Base-by-base conservation (phyloP, 305 asterid genomes). In the Lippia alba region DNA sequence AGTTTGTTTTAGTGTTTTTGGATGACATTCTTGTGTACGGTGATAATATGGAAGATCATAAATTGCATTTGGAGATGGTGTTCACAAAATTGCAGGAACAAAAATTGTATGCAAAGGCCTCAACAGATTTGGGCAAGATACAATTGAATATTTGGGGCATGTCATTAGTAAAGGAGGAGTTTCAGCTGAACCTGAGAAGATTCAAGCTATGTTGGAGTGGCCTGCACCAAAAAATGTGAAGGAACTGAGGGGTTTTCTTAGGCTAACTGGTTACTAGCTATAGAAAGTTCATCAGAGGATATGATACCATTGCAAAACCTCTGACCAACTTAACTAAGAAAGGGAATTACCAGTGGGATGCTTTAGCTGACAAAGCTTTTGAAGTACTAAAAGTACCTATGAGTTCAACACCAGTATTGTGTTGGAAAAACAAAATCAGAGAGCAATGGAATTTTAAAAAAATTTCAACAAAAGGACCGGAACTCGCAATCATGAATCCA, bases 151-250 rank as follows among this genome's bases (percentile, higher is more conserved):
- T 12, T 12, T 51, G 0, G 58, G 58, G 0, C 58, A 53, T 7
- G 18, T 34, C 32, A 53, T 18, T 4, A 15, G 30, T 53, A 4
- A 12, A 1, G 12, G 6, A 20, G 34, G 36, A 2, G 60, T 55
- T 0, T 0, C 17, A 18, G 30, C n/a, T 19, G 60, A 18, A 2
- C 16, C 54, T 0, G 1, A 6, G 0, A 67, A 67, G 3, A 54
- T 67, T 0, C 6, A 40, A 34, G 20, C 49, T 0, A 34, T 67
- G 41, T 9, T 32, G n/a, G 56, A 40, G 1, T 67, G 72, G 72
- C 64, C 56, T 0, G 1, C 0, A 0, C 64, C 64, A 1, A 18
- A 20, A 6, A 18, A 0, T 1, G 60, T 55, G 6, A 55, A 55
- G 18, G 4, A 3, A 2, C 4, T 55, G 1, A 55, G 34, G 6